Base-by-base conservation (phyloP, 2,329 filamentous ascomycete genomes). In the Pseudogymnoascus sp. region DNA sequence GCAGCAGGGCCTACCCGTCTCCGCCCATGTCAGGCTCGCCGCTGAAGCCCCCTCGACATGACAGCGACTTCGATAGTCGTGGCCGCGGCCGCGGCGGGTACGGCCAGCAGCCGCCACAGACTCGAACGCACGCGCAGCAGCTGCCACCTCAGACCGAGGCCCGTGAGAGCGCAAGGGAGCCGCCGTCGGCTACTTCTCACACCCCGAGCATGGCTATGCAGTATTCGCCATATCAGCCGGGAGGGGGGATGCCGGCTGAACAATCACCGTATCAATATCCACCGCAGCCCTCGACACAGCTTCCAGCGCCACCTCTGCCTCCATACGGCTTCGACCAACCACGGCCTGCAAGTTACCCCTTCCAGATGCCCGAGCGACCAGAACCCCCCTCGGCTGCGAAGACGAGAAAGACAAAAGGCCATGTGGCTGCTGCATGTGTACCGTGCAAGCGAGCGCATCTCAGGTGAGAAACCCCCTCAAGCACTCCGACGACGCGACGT, bases 361-460 rank as follows among this genome's bases (percentile, higher is more conserved):
- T 53, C 44, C 44, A 53, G 23, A 53, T 53, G 44, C 44, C 44
- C 13, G 44, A 53, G 44, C 44, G 44, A 53, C 44, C 23, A 53
- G 44, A 53, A 26, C 57, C 57, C 31, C 78, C 70, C 75, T 76
- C 66, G 69, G 31, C 57, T 23, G 82, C 84, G 1, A 87, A 85
- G 69, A 79, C 83, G 6, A 80, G 86, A 68, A 88, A 88, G 74
- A 87, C 87, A 5, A 91, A 91, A 73, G 88, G 89, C 13, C 90
- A 95, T 77, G 90, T 93, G 62, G 89, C 89, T 61, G 93, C 89
- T 36, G 90, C 90, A 26, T 95, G 90, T 73, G 87, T 93, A 68
- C 91, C 91, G 65, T 95, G 90, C 78, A 93, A 93, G 74, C 87
- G 86, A 74, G 90, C 90, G 38, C 90, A 95, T 82, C 81, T 95